These are phyloP conservation scores for Paecilomyces variotii DNA, from an alignment of 2,329 filamentous ascomycete genomes.

Conservation along the genomic window DNA sequence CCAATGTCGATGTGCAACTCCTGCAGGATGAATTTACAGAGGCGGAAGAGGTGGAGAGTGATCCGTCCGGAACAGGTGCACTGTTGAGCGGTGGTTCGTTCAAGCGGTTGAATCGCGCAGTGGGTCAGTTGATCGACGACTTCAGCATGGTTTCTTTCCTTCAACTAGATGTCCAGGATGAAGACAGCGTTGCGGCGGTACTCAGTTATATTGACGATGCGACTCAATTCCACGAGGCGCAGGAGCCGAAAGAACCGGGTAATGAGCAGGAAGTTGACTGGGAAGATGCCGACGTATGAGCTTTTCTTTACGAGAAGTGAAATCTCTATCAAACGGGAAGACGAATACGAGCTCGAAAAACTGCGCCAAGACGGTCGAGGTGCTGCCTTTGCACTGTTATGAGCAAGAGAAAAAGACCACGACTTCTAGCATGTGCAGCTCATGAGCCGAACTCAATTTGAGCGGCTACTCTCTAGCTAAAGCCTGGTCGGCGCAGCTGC, in stretches of 20 bases:
- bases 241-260: slow-evolving; percentile 77
- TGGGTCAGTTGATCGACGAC: slow-evolving; percentile 86
- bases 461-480: no score
- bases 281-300: slow-evolving; percentile 29
- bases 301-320: neutral
- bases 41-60: slow-evolving; percentile 46
- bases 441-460: no score
- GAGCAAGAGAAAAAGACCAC: no score
- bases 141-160: slow-evolving; percentile 98
- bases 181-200: slow-evolving; percentile 79
- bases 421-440: no score
- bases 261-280: slow-evolving; percentile 53
- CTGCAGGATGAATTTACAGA: slow-evolving; percentile 59
- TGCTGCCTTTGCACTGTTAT: no score
- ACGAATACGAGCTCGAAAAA: slow-evolving; percentile 7
- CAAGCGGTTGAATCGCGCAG: slow-evolving; percentile 73
- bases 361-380: no score
- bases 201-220: slow-evolving; percentile 91
- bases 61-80: slow-evolving; percentile 58
- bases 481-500: no score
- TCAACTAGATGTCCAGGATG: slow-evolving; percentile 79
- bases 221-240: slow-evolving; percentile 87
- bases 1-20: slow-evolving; percentile 75
- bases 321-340: neutral
- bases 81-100: slow-evolving; percentile 78